Percentiles rank a stretch among this genome's conserved stretches.
phyloP scores from a whole-genome alignment of 306 rosid genomes.

The Clitoria ternatea region DNA sequence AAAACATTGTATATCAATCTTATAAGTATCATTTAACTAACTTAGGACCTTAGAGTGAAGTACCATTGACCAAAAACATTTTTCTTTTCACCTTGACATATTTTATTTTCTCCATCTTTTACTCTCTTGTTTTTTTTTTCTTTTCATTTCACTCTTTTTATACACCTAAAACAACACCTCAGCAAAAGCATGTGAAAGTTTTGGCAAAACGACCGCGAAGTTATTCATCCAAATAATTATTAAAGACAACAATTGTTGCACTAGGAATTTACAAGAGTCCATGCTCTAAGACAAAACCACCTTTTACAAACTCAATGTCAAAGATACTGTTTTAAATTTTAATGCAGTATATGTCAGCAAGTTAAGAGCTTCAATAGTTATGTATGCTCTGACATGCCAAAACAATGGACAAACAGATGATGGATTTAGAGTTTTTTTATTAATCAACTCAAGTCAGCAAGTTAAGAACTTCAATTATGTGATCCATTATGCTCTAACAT shows the following conservation, averaged over 20 bases:
- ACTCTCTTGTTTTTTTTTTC: too few relatives aligned
- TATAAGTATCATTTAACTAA: too few relatives aligned
- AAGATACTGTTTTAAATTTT: not conserved
- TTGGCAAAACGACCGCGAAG: not conserved
- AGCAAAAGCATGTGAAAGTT: too few relatives aligned
- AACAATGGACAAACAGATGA: not conserved
- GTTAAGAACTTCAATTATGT: not conserved
- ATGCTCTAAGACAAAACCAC: not conserved
- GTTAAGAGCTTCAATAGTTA: not conserved
- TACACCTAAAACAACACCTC: too few relatives aligned
- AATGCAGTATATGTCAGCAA: not conserved
- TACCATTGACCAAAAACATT: too few relatives aligned
- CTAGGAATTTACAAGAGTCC: not conserved
- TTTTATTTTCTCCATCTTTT: too few relatives aligned
- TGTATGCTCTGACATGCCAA: not conserved
- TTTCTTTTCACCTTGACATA: too few relatives aligned
- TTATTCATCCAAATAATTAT: slow-evolving; percentile 1
- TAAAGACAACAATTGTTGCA: not conserved
- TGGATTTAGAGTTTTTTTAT: not conserved
- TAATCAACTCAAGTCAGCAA: not conserved
- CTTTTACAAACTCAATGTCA: not conserved
- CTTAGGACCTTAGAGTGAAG: too few relatives aligned
- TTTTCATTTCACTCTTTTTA: too few relatives aligned
- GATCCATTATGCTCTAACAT: not conserved
- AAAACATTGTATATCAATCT: too few relatives aligned